These are phyloP conservation scores for Mortierella sp. DNA, from an alignment of 371 early-diverging fungal species.

Conservation along the genomic window DNA sequence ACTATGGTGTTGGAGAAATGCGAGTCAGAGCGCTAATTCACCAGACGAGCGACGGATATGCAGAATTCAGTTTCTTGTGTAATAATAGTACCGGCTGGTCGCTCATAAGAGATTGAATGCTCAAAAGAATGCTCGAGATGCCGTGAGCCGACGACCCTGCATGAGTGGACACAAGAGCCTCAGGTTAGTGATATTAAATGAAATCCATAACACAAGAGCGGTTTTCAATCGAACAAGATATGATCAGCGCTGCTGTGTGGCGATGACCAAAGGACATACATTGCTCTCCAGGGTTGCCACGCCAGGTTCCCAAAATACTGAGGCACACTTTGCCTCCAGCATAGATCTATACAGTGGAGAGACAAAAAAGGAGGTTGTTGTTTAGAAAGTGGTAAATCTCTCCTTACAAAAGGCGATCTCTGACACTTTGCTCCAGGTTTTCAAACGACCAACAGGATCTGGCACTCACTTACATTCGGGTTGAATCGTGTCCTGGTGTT, in stretches of 20 bases:
- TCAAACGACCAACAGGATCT: not conserved
- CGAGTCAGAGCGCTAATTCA: not conserved
- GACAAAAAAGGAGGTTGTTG: not conserved
- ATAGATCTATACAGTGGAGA: conserved; percentile 24
- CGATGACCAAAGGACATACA: conserved; percentile 53
- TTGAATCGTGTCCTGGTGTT: conserved; percentile 64
- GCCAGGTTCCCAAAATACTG: conserved; percentile 62
- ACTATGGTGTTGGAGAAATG: conserved; percentile 18
- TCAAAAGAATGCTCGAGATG: conserved; percentile 50
- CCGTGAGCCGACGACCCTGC: conserved; percentile 56
- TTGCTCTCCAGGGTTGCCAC: conserved; percentile 61
- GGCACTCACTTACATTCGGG: conserved; percentile 57
- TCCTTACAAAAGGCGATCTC: no score
- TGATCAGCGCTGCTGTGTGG: no score
- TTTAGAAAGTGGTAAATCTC: no score
- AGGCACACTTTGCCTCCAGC: conserved; percentile 69
- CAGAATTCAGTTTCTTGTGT: not conserved
- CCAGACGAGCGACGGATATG: no score
- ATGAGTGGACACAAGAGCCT: not conserved
- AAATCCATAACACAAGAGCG: not conserved
- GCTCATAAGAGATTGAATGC: conserved; percentile 67
- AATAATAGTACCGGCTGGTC: conserved; percentile 54
- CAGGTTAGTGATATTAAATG: not conserved
- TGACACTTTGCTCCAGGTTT: no score
- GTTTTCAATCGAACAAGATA: no score